phyloP scores from a whole-genome alignment of 257 asterid genomes.

The Henckelia pumila region DNA sequence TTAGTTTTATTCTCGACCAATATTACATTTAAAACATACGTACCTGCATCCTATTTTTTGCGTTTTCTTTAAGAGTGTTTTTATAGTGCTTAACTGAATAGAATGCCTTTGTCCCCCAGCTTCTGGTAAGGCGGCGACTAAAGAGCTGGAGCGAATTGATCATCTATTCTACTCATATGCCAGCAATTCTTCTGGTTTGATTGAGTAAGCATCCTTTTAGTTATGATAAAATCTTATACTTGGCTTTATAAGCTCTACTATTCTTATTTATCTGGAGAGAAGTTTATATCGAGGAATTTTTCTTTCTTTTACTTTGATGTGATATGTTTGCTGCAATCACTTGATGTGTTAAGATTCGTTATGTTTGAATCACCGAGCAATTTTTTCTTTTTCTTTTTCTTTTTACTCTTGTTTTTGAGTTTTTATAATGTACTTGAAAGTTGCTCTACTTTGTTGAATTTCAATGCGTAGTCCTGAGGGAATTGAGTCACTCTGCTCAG shows the following conservation, averaged over 20 bases:
- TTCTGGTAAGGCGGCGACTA: conserved; percentile 61
- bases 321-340: neutral
- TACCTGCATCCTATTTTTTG: neutral
- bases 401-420: conserved; percentile 3
- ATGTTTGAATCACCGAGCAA: neutral
- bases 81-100: conserved; percentile 12
- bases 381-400: neutral
- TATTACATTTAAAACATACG: neutral
- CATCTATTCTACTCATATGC: conserved; percentile 55
- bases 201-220: conserved; percentile 64
- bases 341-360: neutral
- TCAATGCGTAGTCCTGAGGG: conserved; percentile 76
- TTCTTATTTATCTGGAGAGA: neutral
- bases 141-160: conserved; percentile 53
- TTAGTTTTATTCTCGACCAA: neutral
- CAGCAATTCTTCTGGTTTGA: conserved; percentile 44
- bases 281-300: neutral
- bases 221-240: conserved; percentile 1
- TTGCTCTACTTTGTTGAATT: conserved; percentile 23
- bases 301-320: neutral
- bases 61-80: neutral
- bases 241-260: neutral
- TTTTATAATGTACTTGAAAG: conserved; percentile 12
- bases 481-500: conserved; percentile 78
- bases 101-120: conserved; percentile 42